Evolutionary conservation across 148 eudicot genomes (phyloP), one percentile per base, ranked within the genome.

Genomic region (Polygonum maritimum): DNA sequence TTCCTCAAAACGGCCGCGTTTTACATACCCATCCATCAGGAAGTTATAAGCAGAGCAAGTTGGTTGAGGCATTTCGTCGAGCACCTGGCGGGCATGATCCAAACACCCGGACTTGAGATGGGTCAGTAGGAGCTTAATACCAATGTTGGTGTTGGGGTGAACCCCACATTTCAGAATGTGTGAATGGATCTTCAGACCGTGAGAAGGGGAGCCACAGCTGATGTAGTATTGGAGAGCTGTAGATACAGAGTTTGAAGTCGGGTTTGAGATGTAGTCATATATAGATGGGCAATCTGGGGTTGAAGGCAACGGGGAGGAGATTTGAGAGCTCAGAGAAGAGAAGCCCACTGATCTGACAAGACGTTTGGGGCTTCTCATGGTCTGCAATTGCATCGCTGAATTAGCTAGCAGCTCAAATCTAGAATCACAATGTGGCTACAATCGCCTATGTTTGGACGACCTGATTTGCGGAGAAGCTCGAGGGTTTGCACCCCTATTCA

Each of bases 181-280:
- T 79, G 89, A 62, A 84, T 95, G 98, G 75, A 92, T 80, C 86
- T 90, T 92, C 62, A 85, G 89, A 67, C 98, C 98, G 78, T 79
- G 94, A 62, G 52, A 80, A 13, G 98, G 96, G 62, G 82, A 39
- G 80, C 81, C 96, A 36, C 97, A 90, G 77, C 89, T 89, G 49
- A 92, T 90, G 76, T 82, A 89, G 45, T 79, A 73, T 80, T 90
- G 97, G 48, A 95, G 81, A 21, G 81, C 75, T 15, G 83, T 77
- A 22, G 97, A 80, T 11, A 92, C 63, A 45, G 81, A 71, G 78
- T 48, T 67, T 12, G 88, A 72, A 75, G 73, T 77, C 49, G 81
- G 76, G 81, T 76, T 45, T 21, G 80, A 47, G 76, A 80, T 74
- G 49, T 76, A 73, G 76, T 39, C 60, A 31, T 77, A 76, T 55